phyloP scores from a whole-genome alignment of 1,284 basidiomycete species.

The Mycena sp. region DNA sequence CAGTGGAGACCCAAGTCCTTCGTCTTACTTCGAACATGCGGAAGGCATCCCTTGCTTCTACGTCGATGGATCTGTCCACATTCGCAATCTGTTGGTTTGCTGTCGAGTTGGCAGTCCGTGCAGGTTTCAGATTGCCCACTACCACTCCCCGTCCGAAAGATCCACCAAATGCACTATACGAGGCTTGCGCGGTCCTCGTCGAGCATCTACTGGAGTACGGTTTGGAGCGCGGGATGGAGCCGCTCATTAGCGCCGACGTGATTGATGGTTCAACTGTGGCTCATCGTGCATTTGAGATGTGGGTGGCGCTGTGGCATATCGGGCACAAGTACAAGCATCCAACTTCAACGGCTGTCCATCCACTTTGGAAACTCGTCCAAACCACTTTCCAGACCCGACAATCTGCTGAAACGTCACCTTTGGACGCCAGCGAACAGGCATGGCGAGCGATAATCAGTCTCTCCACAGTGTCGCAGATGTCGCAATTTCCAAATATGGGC shows the following conservation, averaged over 20 bases:
- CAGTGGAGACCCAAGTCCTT: slow-evolving; percentile 52
- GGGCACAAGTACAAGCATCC: slow-evolving; percentile 38
- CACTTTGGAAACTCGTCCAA: slow-evolving; percentile 61
- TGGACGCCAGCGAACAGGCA: slow-evolving; percentile 73
- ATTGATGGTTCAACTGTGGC: slow-evolving; percentile 48
- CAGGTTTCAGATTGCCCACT: slow-evolving; percentile 42
- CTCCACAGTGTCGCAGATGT: slow-evolving; percentile 83
- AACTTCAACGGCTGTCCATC: slow-evolving; percentile 44
- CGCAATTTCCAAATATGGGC: slow-evolving; percentile 84
- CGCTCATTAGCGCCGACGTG: slow-evolving; percentile 52
- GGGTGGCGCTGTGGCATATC: slow-evolving; percentile 81
- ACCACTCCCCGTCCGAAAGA: slow-evolving; percentile 26
- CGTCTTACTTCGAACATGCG: slow-evolving; percentile 56
- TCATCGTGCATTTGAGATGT: slow-evolving; percentile 69
- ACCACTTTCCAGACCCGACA: slow-evolving; percentile 47
- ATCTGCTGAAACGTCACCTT: slow-evolving; percentile 45
- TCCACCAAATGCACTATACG: slow-evolving; percentile 40
- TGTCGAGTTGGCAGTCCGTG: slow-evolving; percentile 65
- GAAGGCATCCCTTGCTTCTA: slow-evolving; percentile 44
- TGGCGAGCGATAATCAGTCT: slow-evolving; percentile 83
- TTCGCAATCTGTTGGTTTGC: slow-evolving; percentile 70
- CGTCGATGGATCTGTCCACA: slow-evolving; percentile 49
- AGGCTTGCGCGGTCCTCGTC: slow-evolving; percentile 56
- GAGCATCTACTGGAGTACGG: slow-evolving; percentile 65
- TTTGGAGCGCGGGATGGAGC: slow-evolving; percentile 59